These are phyloP conservation scores for Primulina huaijiensis DNA, from an alignment of 257 asterid species.

Conservation along the genomic window DNA sequence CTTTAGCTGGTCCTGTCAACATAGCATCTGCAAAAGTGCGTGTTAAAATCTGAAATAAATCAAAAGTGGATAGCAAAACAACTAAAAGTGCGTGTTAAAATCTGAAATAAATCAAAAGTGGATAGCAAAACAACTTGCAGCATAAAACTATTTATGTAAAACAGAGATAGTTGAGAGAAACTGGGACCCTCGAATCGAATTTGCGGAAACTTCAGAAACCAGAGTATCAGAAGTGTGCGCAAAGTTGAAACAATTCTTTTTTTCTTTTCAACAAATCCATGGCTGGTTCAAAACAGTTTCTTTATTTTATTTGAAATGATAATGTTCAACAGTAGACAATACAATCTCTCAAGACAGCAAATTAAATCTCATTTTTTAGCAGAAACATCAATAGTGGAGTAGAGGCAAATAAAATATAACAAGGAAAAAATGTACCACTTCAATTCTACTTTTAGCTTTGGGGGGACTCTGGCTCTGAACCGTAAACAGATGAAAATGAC, in stretches of 20 bases:
- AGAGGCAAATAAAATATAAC: background rate
- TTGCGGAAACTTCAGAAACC: background rate
- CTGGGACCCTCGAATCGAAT: background rate
- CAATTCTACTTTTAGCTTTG: constrained; percentile 35
- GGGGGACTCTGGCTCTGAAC: constrained; percentile 89
- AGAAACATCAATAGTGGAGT: background rate
- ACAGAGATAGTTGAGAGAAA: background rate
- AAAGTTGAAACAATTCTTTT: background rate
- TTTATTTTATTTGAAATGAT: background rate
- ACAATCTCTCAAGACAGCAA: background rate
- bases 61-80: background rate
- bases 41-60: constrained; percentile 5
- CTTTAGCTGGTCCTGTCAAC: constrained; percentile 24
- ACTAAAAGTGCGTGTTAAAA: constrained; percentile 1
- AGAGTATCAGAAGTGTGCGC: background rate
- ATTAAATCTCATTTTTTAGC: background rate
- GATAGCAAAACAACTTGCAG: background rate
- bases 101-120: background rate
- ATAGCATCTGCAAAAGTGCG: constrained; percentile 21
- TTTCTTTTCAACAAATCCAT: background rate
- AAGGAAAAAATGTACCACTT: constrained; percentile 31
- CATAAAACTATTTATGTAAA: background rate
- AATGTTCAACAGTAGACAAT: background rate
- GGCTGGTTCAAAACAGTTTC: background rate
- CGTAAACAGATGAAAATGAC: constrained; percentile 80